These are phyloP conservation scores for Peniophora sp. DNA, from an alignment of 1,284 basidiomycete species.

Conservation along the genomic window DNA sequence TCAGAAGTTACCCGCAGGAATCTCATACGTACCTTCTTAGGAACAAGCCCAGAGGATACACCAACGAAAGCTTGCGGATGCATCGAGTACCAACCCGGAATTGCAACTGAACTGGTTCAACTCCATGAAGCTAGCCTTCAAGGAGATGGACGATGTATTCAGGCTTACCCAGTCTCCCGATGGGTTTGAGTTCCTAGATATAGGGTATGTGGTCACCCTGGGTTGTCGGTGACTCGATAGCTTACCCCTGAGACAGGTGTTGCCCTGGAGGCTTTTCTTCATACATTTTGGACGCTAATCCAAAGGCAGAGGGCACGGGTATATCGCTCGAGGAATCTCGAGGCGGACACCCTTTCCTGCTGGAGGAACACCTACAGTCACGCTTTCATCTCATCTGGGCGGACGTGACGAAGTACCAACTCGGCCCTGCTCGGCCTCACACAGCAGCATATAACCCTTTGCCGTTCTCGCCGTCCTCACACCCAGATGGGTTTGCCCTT, in stretches of 20 bases:
- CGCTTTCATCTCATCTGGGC: slow-evolving; percentile 15
- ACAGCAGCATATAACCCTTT: neutral
- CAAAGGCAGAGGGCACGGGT: slow-evolving; percentile 15
- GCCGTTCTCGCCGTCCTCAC: slow-evolving; percentile 5
- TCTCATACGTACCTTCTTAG: too few relatives aligned
- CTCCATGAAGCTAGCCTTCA: slow-evolving; percentile 15
- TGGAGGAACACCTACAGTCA: slow-evolving; percentile 8
- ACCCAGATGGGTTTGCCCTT: slow-evolving; percentile 16
- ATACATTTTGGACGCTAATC: slow-evolving; percentile 16
- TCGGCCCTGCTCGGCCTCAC: slow-evolving; percentile 7
- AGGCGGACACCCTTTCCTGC: slow-evolving; percentile 16
- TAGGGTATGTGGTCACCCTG: slow-evolving; percentile 14
- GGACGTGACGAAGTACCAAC: slow-evolving; percentile 16
- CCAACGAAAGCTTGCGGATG: too few relatives aligned
- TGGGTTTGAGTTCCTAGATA: slow-evolving; percentile 16
- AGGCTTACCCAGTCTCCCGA: slow-evolving; percentile 12
- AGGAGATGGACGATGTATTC: slow-evolving; percentile 15
- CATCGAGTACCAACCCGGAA: too few relatives aligned
- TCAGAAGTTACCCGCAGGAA: too few relatives aligned
- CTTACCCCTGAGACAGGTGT: slow-evolving; percentile 11
- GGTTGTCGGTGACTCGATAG: neutral
- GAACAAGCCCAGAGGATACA: too few relatives aligned
- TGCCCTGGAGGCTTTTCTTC: slow-evolving; percentile 22
- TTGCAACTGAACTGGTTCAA: slow-evolving; percentile 4
- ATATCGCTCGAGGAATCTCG: slow-evolving; percentile 17